Evolutionary conservation across 2,329 filamentous ascomycete species (phyloP), one percentile per base, ranked within the genome.

Genomic region (Exophiala lecanii-corni): DNA sequence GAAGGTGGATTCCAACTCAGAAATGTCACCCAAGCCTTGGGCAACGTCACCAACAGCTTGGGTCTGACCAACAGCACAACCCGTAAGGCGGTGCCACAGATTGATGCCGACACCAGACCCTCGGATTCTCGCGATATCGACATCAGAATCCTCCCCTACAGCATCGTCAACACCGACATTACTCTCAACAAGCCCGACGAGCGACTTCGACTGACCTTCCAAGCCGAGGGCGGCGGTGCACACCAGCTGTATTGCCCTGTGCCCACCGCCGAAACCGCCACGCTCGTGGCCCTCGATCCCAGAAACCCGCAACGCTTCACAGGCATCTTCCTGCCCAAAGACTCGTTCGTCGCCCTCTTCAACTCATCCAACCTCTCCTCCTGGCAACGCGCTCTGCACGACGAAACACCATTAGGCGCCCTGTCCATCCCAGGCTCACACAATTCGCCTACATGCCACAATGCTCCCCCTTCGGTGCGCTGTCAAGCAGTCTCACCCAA

Each of bases 391-490:
- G 74, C 81, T 49, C 73, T 97, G 31, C 72, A 75, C 47, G 78
- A 89, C 57, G 74, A 80, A 15, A 83, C 79, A 39, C 81, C 87
- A 1, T 72, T 97, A 3, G 85, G 86, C 1, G 76, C 83, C 2
- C 78, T 98, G 37, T 92, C 85, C 37, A 92, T 97, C 50, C 92
- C 92, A 12, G 92, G 92, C 51, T 96, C 92, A 0, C 92, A 98
- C 72, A 97, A 98, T 68, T 87, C 86, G 13, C 87, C 92, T 5
- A 94, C 89, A 7, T 84, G 79, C 67, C 76, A 94, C 70, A 76
- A 79, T 36, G 89, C 92, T 9, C 76, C 96, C 4, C 92, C 92
- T 1, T 94, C 88, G 1, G 92, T 97, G 26, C 84, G 92, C 28
- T 97, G 92, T 65, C 92, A 98, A 68, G 82, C 86, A 23, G 87